Base-by-base conservation (phyloP, 164 flowering plant genomes). In the Annona squamosa region DNA sequence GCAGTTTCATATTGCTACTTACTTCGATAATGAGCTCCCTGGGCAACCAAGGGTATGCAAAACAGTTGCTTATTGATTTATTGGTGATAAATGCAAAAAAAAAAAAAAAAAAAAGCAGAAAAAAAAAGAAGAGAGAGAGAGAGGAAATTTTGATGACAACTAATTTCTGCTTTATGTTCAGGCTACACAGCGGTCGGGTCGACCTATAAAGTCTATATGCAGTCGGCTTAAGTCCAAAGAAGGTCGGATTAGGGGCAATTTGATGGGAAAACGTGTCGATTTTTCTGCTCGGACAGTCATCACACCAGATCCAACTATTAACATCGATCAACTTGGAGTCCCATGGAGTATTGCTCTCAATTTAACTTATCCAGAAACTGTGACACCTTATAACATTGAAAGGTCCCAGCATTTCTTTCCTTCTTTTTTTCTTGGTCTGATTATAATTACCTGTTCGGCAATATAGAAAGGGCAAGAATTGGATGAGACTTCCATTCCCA, bases 291-390 rank as follows among this genome's bases (percentile, higher is more conserved):
- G 98, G 26, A 93, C 99, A n/a, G 99, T 96, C 75, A 96, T 96
- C 64, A 96, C 99, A 3, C 99, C 98, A 2, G 99, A 96, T 80
- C 99, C 98, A 73, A 96, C 86, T 63, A 95, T 95, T 63, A 91
- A 93, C 77, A 95, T 95, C 80, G 99, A 96, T 90, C 78, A 96
- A 78, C 75, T 96, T 71, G 99, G 99, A 64, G 99, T 96, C 3
- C 98, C 99, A 1, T 96, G 99, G 99, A 96, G 99, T 83, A 96
- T 95, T 82, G 99, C 99, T 56, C 78, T 96, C 66, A 96, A 96
- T 80, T 83, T 96, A 43, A 93, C 99, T 64, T 96, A 96, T 76
- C 99, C 98, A 45, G 98, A 96, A 77, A 96, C 99, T 72, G 99
- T 96, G 73, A 96, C 98, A 41, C 99, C 99, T 48, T 96, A 96